Evolutionary conservation across 148 eudicot species (phyloP).

Genomic region (Pharnaceum exiguum): DNA sequence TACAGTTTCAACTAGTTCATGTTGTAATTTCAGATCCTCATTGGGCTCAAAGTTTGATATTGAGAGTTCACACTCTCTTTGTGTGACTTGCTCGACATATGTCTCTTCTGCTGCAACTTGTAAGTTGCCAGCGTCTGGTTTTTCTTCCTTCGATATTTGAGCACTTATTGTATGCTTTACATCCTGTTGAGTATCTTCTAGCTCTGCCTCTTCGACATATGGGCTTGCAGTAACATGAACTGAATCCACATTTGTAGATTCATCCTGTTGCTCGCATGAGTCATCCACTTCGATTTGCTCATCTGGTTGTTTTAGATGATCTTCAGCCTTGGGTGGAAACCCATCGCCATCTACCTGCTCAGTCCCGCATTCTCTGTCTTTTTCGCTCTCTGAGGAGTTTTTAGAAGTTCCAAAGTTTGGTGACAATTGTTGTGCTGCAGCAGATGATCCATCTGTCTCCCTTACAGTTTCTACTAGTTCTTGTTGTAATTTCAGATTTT

Average conservation of each 20-base stretch:
- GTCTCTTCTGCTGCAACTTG: constrained; percentile 1
- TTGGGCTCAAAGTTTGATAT: neutral
- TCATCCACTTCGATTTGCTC: neutral
- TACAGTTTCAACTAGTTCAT: constrained; percentile 6
- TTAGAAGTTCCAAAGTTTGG: neutral
- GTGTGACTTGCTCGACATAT: constrained; percentile 1
- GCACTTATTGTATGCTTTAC: neutral
- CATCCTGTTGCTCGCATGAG: constrained; percentile 1
- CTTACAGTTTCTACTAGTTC: constrained; percentile 7
- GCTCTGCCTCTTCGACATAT: too few species aligned
- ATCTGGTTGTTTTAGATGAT: neutral
- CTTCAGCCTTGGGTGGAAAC: constrained; percentile 8
- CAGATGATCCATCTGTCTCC: constrained; percentile 6
- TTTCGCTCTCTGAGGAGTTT: neutral
- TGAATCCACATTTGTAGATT: neutral
- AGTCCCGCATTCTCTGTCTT: neutral
- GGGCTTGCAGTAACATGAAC: too few species aligned
- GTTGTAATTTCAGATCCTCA: neutral
- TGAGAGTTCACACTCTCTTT: constrained; percentile 13
- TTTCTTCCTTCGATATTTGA: constrained; percentile 1
- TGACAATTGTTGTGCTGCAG: constrained; percentile 8
- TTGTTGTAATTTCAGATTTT: constrained; percentile 1
- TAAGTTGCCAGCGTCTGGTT: neutral
- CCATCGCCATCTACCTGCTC: constrained; percentile 2
- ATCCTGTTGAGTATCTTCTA: too few species aligned